phyloP scores from a whole-genome alignment of 345 rosid species.

The Eucalyptus viminalis region DNA sequence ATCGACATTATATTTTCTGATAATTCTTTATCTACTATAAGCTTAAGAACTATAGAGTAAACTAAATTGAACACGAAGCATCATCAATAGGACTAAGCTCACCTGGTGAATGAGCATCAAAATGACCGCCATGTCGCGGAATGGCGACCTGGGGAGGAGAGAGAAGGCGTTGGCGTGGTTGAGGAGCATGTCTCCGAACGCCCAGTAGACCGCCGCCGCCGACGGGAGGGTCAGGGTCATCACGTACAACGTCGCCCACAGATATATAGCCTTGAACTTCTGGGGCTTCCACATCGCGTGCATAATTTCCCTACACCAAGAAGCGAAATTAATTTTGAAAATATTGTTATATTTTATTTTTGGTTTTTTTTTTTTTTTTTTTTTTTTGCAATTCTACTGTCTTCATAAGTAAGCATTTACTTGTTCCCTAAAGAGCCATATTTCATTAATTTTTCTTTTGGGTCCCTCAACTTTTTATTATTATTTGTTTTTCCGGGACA shows the following conservation, averaged over 20 bases:
- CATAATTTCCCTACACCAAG: slow-evolving; percentile 73
- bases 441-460: neutral
- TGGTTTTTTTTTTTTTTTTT: no score
- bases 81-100: neutral
- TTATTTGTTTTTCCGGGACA: neutral
- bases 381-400: no score
- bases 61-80: neutral
- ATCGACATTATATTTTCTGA: neutral
- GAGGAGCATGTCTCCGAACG: slow-evolving; percentile 94
- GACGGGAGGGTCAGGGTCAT: slow-evolving; percentile 94
- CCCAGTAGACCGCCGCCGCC: slow-evolving; percentile 93
- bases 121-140: slow-evolving; percentile 86
- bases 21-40: neutral
- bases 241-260: slow-evolving; percentile 78
- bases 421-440: neutral
- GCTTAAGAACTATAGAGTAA: neutral
- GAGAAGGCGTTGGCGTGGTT: slow-evolving; percentile 93
- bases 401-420: no score
- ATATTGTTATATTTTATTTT: neutral
- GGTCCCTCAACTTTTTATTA: neutral
- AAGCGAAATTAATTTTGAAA: neutral
- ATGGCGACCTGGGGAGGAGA: slow-evolving; percentile 63
- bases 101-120: slow-evolving; percentile 97
- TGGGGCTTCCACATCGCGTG: slow-evolving; percentile 99
- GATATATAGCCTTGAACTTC: slow-evolving; percentile 88